Evolutionary conservation across 2,329 filamentous ascomycete species (phyloP), one percentile per base, ranked within the genome.

Genomic region (Ophiocordyceps camponoti-saundersi): DNA sequence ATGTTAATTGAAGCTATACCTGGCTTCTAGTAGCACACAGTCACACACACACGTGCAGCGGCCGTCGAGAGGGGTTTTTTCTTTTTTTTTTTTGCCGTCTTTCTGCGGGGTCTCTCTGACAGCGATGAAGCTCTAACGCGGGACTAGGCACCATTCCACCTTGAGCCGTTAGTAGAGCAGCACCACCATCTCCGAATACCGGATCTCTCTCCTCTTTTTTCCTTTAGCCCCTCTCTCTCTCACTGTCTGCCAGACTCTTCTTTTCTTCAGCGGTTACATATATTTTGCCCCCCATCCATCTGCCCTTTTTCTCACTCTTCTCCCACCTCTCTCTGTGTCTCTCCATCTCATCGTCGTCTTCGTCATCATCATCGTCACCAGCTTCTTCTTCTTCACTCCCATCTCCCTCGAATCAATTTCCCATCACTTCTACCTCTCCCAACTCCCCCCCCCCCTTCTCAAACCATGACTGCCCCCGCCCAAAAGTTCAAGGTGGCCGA

Each of bases 401-500:
- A 15, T 34, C 30, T 8, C 3, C 16, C 30, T 34, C 16, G 30
- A 12, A 34, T 34, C 30, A 34, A 34, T 34, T 34, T 15, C 16
- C 16, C 11, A 15, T 3, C 34, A 18, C n/a, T 13, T n/a, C 16
- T n/a, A 39, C 15, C 3, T 7, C 34, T 39, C 34, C n/a, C 34
- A 39, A 16, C 13, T 39, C 13, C 16, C n/a, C 34, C 16, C n/a
- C 30, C 11, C 30, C 30, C 11, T 34, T 15, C 30, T 8, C 13
- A 10, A 62, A 72, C 56, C 58, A 80, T 80, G 77, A 67, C 75
- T 77, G 85, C 85, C 62, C 88, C 88, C 71, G 88, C 88, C 65
- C 72, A 82, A 70, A 90, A 85, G 72, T 93, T 87, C 83, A 95
- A 95, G 85, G 90, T 98, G 73, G 88, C 90, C 64, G 92, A 96